These are phyloP conservation scores for Phyllosticta citribraziliensis DNA, from an alignment of 2,329 filamentous ascomycete genomes.

Conservation along the genomic window DNA sequence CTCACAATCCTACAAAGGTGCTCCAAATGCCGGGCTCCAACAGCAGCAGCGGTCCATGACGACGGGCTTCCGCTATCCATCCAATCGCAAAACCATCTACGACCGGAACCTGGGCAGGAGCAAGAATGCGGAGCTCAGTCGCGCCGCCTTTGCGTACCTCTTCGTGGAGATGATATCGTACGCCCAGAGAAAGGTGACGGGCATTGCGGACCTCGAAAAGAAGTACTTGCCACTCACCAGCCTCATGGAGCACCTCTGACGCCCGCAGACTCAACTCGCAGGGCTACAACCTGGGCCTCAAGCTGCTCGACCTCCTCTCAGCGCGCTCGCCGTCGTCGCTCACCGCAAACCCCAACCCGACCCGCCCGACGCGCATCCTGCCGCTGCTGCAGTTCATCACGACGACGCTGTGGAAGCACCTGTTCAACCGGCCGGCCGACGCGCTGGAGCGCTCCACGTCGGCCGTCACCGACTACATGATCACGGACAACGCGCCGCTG, in stretches of 20 bases:
- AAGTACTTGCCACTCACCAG: conserved; percentile 43
- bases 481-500: conserved; percentile 93
- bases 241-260: conserved; percentile 23
- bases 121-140: conserved; percentile 79
- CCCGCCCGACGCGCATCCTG: conserved; percentile 80
- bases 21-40: conserved; percentile 1
- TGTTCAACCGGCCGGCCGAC: conserved; percentile 85
- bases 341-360: conserved; percentile 9
- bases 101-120: conserved; percentile 87
- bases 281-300: conserved; percentile 88
- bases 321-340: conserved; percentile 25
- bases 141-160: conserved; percentile 89
- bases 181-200: conserved; percentile 80
- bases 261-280: conserved; percentile 68
- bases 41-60: conserved; percentile 4
- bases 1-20: conserved; percentile 7
- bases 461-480: conserved; percentile 95
- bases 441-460: conserved; percentile 80
- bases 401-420: conserved; percentile 80
- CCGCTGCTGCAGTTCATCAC: conserved; percentile 92
- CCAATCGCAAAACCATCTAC: conserved; percentile 95
- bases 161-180: conserved; percentile 97
- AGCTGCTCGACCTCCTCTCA: conserved; percentile 71
- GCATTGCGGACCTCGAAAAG: conserved; percentile 88
- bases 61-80: conserved; percentile 70